phyloP scores from a whole-genome alignment of 768 basidiomycete species.

The Tulasnella sp. region DNA sequence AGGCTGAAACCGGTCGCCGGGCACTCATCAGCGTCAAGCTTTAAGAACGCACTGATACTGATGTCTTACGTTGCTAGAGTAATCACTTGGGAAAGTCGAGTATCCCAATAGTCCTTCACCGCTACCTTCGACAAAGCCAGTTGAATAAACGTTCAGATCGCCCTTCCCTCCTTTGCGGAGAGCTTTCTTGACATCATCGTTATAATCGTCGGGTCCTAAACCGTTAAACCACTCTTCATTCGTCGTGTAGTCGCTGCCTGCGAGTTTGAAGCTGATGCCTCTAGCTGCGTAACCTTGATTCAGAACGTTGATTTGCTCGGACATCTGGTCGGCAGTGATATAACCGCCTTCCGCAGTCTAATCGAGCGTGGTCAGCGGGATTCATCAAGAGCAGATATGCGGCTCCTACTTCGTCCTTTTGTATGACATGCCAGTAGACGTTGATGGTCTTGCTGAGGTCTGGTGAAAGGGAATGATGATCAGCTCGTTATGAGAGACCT shows the following conservation, averaged over 20 bases:
- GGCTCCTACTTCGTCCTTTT: neutral
- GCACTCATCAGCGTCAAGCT: neutral
- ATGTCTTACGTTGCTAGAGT: neutral
- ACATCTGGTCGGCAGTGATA: slow-evolving; percentile 24
- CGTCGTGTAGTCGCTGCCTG: slow-evolving; percentile 21
- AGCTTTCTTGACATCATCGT: slow-evolving; percentile 33
- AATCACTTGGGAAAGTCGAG: slow-evolving; percentile 34
- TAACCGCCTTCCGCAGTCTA: neutral
- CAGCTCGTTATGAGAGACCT: neutral
- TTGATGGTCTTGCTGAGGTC: neutral
- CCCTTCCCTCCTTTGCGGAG: slow-evolving; percentile 31
- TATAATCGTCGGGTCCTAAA: slow-evolving; percentile 28
- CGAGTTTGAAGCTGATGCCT: slow-evolving; percentile 24
- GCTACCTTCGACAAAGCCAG: slow-evolving; percentile 21
- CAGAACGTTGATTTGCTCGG: slow-evolving; percentile 23
- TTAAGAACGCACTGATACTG: neutral
- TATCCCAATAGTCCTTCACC: slow-evolving; percentile 33
- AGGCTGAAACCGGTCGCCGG: slow-evolving; percentile 18
- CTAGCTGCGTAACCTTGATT: slow-evolving; percentile 24
- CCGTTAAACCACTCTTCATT: slow-evolving; percentile 28
- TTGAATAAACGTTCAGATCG: slow-evolving; percentile 36
- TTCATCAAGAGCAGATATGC: neutral
- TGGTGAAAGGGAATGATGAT: neutral
- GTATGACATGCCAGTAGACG: slow-evolving; percentile 13
- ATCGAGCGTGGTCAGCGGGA: neutral